Percentiles rank a stretch among this genome's conserved stretches.
Conservation (phyloP, 257 asterid genomes). For the Coffea eugenioides region DNA sequence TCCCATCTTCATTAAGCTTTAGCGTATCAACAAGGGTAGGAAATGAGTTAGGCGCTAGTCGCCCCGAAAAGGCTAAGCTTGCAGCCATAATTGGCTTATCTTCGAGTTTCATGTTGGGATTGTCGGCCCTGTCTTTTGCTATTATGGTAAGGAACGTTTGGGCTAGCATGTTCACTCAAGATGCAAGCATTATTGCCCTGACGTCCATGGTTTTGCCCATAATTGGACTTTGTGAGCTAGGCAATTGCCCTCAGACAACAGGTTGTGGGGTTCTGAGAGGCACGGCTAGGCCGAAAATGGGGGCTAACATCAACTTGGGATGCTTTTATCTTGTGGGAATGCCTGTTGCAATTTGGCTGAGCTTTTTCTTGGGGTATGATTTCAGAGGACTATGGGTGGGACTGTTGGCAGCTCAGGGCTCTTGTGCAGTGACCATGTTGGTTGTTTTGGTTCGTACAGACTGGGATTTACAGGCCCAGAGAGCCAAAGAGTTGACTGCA, state of each 20-base stretch:
- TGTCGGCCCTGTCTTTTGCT: conserved; percentile 27
- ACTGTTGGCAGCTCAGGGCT: conserved; percentile 39
- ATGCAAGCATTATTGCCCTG: conserved; percentile 26
- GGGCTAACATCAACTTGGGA: conserved; percentile 39
- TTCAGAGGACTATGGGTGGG: conserved; percentile 42
- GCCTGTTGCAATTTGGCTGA: conserved; percentile 36
- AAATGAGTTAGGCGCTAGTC: conserved; percentile 36
- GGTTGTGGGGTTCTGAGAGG: conserved; percentile 42
- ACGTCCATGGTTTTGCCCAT: conserved; percentile 35
- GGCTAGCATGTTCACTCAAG: conserved; percentile 38
- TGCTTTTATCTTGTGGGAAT: conserved; percentile 41
- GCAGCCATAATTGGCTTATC: conserved; percentile 37
- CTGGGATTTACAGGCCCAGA: conserved; percentile 35
- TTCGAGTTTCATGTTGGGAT: conserved; percentile 26
- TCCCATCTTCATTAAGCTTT: conserved; percentile 40
- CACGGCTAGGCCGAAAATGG: conserved; percentile 38
- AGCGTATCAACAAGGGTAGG: conserved; percentile 47
- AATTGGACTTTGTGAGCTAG: conserved; percentile 38
- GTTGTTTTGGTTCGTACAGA: conserved; percentile 28
- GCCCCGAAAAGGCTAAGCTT: conserved; percentile 30
- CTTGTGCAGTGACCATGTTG: conserved; percentile 41
- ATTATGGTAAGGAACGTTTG: conserved; percentile 26
- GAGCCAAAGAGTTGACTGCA: conserved; percentile 37
- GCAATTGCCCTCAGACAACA: conserved; percentile 42
- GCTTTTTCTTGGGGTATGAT: conserved; percentile 32